Percentiles rank a stretch among this genome's conserved stretches.
Evolutionary conservation across 192 early-diverging fungal genomes (phyloP).

Genomic region (Geranomyces michiganensis): DNA sequence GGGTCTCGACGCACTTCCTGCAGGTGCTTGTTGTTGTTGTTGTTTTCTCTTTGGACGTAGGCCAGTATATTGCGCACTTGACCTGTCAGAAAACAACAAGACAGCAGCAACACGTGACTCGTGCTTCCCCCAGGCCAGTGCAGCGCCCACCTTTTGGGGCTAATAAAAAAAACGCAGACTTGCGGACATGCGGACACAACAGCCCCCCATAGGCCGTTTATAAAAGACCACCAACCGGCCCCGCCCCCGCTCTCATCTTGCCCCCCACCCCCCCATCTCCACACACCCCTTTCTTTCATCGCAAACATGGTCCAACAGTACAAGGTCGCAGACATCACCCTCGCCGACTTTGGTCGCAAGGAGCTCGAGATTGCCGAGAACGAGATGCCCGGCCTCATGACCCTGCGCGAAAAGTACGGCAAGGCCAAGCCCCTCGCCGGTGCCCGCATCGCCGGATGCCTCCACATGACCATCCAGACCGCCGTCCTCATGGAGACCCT

Average conservation of each 20-base stretch:
- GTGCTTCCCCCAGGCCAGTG: too few species aligned
- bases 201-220: too few species aligned
- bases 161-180: too few species aligned
- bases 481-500: conserved; percentile 98
- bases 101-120: too few species aligned
- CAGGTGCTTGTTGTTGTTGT: too few species aligned
- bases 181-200: too few species aligned
- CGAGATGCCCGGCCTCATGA: conserved; percentile 99
- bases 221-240: background rate
- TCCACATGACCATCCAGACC: conserved; percentile 99
- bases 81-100: too few species aligned
- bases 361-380: conserved; percentile 87
- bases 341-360: conserved; percentile 95
- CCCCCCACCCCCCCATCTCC: background rate
- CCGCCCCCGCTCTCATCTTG: background rate
- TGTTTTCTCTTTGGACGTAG: too few species aligned
- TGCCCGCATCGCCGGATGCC: conserved; percentile 95
- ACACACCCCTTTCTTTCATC: background rate
- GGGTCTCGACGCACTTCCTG: too few species aligned
- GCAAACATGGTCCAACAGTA: conserved; percentile 38
- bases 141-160: too few species aligned
- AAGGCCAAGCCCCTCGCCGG: conserved; percentile 86
- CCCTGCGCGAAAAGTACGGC: conserved; percentile 90
- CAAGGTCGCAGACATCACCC: conserved; percentile 78
- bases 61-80: too few species aligned